phyloP scores from a whole-genome alignment of 345 rosid species.

The Pistacia vera region DNA sequence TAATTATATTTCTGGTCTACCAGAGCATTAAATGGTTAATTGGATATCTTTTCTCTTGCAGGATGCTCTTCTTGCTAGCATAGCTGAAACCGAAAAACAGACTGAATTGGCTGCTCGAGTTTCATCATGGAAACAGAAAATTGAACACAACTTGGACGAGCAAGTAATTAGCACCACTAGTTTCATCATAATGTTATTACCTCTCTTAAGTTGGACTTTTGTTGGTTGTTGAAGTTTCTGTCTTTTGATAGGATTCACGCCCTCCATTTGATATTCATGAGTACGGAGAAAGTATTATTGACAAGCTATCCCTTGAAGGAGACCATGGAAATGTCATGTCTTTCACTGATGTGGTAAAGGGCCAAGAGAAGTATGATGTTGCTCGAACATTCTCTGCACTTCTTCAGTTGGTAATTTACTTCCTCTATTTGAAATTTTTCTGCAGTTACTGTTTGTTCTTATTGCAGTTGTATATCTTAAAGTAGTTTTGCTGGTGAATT shows the following conservation, averaged over 20 bases:
- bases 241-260: constrained; percentile 64
- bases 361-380: constrained; percentile 82
- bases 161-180: constrained; percentile 50
- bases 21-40: neutral
- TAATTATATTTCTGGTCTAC: neutral
- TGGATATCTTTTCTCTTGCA: constrained; percentile 25
- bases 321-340: constrained; percentile 37
- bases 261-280: constrained; percentile 94
- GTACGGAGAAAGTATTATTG: constrained; percentile 70
- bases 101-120: constrained; percentile 93
- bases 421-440: neutral
- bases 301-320: constrained; percentile 56
- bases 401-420: constrained; percentile 81
- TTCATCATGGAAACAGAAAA: constrained; percentile 91
- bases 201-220: neutral
- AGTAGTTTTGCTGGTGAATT: constrained; percentile 8
- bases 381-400: constrained; percentile 95
- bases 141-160: constrained; percentile 88
- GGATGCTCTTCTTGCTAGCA: constrained; percentile 96
- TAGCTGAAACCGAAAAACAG: constrained; percentile 90
- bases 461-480: neutral
- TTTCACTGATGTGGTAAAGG: constrained; percentile 67
- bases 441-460: neutral
- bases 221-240: neutral
- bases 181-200: constrained; percentile 1